Evolutionary conservation across 805 yeast genomes (phyloP), one percentile per base, ranked within the genome.

Genomic region (Saccharomyces mikatae): DNA sequence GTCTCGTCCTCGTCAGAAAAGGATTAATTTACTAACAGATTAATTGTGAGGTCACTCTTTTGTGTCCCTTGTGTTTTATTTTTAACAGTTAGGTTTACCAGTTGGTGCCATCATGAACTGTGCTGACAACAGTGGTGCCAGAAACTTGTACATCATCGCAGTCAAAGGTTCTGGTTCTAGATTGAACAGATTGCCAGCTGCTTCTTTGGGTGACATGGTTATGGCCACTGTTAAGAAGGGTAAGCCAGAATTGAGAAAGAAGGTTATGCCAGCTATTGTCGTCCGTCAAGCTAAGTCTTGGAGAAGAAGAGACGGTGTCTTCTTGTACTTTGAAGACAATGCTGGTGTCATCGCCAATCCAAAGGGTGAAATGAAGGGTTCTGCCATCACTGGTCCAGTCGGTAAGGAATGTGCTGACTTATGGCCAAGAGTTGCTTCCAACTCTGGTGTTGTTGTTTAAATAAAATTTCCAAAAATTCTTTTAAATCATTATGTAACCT

Each of bases 281-380:
- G 85, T 91, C 68, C 92, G 98, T 82, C 98, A 91, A 83, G 81
- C 97, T 68, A 91, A 90, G 84, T 89, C 98, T 69, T 91, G 98
- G 98, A 90, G 98, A 90, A 88, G 98, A 86, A 90, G 86, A 84
- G 98, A 91, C 75, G 98, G 98, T 86, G 86, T 89, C 71, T 92
- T 78, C 90, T 89, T 91, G 77, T 91, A 91, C 89, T 91, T 91
- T 71, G 98, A 91, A 84, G 98, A 91, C 83, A 91, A 91, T 76
- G 98, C 98, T 65, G 98, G 98, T 85, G 98, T 92, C 77, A 92
- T 91, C 75, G 97, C 91, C 78, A 91, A 91, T 83, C 97, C 98
- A 75, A 91, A 91, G 91, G 98, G 98, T 83, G 98, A 91, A 81
- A 91, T 92, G 97, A 91, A 91, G 84, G 98, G 98, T 80, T 92